Conservation (phyloP, 2,329 filamentous ascomycete species). For the Aureobasidium sp. region DNA sequence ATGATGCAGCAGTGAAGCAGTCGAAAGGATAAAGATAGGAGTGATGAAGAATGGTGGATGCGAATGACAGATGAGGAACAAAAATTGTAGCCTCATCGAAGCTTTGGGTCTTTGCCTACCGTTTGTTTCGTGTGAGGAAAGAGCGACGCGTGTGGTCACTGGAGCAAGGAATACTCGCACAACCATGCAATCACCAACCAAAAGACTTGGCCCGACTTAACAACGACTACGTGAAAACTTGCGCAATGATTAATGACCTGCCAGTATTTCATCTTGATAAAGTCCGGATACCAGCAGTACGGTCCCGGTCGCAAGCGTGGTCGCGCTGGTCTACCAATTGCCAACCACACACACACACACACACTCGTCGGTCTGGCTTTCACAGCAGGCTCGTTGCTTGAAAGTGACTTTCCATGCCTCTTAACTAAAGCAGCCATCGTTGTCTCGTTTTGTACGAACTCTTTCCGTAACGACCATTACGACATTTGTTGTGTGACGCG, state of each 20-base stretch:
- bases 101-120: background rate
- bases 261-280: no score
- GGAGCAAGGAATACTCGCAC: background rate
- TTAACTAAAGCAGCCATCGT: background rate
- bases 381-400: background rate
- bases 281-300: no score
- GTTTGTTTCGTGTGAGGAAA: background rate
- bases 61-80: background rate
- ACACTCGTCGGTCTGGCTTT: background rate
- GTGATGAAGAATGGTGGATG: background rate
- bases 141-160: background rate
- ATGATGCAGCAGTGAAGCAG: background rate
- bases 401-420: background rate
- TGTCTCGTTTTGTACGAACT: background rate
- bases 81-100: background rate
- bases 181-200: background rate
- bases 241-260: no score
- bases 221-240: background rate
- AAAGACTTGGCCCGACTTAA: background rate
- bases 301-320: background rate
- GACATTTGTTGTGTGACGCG: background rate
- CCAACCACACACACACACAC: background rate
- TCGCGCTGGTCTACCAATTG: background rate
- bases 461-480: background rate
- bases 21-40: background rate